Conservation (phyloP, 208 protist genomes). For the Strigomonas galati region DNA sequence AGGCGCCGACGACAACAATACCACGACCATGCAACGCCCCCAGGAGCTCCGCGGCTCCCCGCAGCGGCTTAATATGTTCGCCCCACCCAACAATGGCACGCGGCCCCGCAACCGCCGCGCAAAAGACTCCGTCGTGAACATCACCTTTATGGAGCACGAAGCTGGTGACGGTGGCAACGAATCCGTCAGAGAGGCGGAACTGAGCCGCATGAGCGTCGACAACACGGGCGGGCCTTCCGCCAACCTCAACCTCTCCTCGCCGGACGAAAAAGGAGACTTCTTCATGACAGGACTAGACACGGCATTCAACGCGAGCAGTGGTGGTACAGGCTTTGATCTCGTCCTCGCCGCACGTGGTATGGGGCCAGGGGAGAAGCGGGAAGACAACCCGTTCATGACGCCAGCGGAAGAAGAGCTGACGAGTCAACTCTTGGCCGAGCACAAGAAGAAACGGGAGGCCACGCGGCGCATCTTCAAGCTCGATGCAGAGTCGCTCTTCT, state of each 20-base stretch:
- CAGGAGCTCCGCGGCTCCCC: background rate
- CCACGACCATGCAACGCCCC: background rate
- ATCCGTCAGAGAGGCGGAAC: background rate
- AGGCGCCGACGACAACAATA: background rate
- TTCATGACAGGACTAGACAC: background rate
- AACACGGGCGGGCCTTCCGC: background rate
- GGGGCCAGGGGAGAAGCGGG: background rate
- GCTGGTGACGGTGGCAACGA: background rate
- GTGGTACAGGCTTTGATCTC: too few species aligned
- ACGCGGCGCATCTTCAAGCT: conserved; percentile 13
- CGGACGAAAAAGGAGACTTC: background rate
- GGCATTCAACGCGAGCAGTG: background rate
- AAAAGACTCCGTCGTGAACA: background rate
- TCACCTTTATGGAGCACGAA: conserved; percentile 3
- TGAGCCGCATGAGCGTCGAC: background rate
- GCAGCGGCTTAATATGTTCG: background rate
- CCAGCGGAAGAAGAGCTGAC: background rate
- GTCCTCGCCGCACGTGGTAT: too few species aligned
- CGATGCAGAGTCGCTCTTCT: conserved; percentile 21
- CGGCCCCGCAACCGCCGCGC: background rate
- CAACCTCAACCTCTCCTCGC: background rate
- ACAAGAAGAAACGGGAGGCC: background rate
- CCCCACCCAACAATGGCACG: background rate
- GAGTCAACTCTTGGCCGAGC: background rate
- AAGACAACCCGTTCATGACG: background rate